Conservation (phyloP, 768 basidiomycete genomes). For the Mycena albidolilacea region DNA sequence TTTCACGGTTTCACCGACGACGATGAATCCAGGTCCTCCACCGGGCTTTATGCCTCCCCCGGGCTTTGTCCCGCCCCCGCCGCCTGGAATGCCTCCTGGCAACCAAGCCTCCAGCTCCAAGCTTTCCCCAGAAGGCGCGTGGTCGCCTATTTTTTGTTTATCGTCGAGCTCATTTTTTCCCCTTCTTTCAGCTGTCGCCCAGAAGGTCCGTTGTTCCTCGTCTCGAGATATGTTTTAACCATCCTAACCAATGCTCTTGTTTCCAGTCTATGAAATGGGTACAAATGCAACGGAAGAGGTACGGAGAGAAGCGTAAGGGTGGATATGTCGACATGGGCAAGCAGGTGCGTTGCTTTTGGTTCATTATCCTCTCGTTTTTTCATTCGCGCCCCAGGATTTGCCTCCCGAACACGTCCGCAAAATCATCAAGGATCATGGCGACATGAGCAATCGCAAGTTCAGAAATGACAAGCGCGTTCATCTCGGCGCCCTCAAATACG, state of each 20-base stretch:
- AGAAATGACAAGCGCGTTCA: constrained; percentile 99
- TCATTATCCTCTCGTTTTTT: constrained; percentile 41
- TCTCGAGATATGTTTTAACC: too few species aligned
- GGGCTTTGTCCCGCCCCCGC: constrained; percentile 65
- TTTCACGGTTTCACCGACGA: constrained; percentile 41
- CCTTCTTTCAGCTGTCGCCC: constrained; percentile 69
- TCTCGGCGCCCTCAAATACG: constrained; percentile 97
- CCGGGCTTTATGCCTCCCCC: constrained; percentile 56
- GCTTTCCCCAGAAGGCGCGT: constrained; percentile 63
- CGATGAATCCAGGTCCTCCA: constrained; percentile 66
- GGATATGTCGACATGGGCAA: constrained; percentile 95
- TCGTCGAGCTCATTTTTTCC: constrained; percentile 31
- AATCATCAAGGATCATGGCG: constrained; percentile 99
- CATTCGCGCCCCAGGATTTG: constrained; percentile 72
- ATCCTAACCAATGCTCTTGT: too few species aligned
- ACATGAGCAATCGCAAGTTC: constrained; percentile 99
- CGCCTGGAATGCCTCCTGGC: constrained; percentile 66
- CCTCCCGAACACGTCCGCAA: constrained; percentile 98
- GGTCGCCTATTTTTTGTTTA: background rate
- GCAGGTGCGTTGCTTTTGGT: constrained; percentile 69
- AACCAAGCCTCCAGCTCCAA: constrained; percentile 58
- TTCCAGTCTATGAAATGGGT: constrained; percentile 89
- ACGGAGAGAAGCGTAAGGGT: constrained; percentile 91
- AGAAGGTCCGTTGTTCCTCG: constrained; percentile 61
- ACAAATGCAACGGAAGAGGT: constrained; percentile 93